Conservation (phyloP, 352 stramenopile genomes). For the Phytophthora capsici region DNA sequence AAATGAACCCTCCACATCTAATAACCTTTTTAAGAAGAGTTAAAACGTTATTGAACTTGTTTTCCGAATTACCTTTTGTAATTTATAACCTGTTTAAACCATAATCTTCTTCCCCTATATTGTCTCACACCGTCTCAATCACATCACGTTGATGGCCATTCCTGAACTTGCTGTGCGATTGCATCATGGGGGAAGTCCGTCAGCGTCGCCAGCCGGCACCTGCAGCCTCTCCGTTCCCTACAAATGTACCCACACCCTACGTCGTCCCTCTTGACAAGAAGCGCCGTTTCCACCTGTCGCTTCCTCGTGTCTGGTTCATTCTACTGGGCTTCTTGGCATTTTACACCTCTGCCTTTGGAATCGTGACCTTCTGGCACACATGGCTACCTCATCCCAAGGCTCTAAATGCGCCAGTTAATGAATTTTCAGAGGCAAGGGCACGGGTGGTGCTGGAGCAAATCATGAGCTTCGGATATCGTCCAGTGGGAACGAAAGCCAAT, state of each 20-base stretch:
- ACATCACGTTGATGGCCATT: conserved; percentile 25
- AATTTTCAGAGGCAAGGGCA: conserved; percentile 68
- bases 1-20: no score
- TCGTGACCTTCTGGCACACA: conserved; percentile 54
- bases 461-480: conserved; percentile 77
- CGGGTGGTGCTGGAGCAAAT: conserved; percentile 67
- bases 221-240: background rate
- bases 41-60: rapidly evolving
- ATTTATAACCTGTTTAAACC: no score
- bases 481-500: conserved; percentile 68
- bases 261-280: conserved; percentile 6
- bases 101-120: no score
- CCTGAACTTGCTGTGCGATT: conserved; percentile 20
- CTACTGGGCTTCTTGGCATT: conserved; percentile 55
- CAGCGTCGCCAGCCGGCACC: conserved; percentile 21
- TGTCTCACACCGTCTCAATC: background rate
- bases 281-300: conserved; percentile 23
- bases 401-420: conserved; percentile 38
- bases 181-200: conserved; percentile 35
- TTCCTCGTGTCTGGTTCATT: conserved; percentile 34
- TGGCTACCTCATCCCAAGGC: conserved; percentile 59
- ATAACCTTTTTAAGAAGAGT: no score
- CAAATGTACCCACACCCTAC: background rate
- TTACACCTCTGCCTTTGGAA: conserved; percentile 41
- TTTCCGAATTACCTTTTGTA: no score